Percentiles rank a stretch among this genome's conserved stretches.
These are phyloP conservation scores for Somion occarium DNA, from an alignment of 1,284 basidiomycete genomes.

Conservation along the genomic window DNA sequence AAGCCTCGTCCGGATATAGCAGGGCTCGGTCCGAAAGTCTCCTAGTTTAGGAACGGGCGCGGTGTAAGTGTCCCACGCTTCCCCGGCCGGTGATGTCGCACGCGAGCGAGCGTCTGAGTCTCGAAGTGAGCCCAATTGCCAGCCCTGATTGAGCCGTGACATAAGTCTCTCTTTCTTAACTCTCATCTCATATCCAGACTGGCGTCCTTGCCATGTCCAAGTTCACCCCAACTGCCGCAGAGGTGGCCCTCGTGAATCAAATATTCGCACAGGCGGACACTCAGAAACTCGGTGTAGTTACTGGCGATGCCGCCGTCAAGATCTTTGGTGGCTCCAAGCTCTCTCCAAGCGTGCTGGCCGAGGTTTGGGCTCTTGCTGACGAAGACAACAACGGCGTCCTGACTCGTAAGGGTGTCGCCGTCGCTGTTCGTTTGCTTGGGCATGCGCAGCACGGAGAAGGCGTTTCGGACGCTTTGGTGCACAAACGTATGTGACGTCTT, in stretches of 20 bases:
- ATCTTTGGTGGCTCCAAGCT: slow-evolving; percentile 80
- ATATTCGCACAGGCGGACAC: slow-evolving; percentile 69
- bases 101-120: neutral
- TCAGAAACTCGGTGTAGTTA: slow-evolving; percentile 77
- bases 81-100: neutral
- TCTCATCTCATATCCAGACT: neutral
- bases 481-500: slow-evolving; percentile 53
- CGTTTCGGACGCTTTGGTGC: slow-evolving; percentile 54
- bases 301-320: slow-evolving; percentile 81
- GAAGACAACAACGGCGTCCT: slow-evolving; percentile 91
- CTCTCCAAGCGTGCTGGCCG: slow-evolving; percentile 74
- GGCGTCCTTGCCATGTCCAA: slow-evolving; percentile 43
- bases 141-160: too few relatives aligned
- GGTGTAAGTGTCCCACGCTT: neutral
- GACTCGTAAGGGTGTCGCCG: slow-evolving; percentile 79
- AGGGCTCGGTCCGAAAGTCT: neutral
- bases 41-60: neutral
- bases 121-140: too few relatives aligned
- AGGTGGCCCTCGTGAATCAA: slow-evolving; percentile 62
- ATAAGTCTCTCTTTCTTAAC: slow-evolving; percentile 4
- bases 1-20: too few relatives aligned
- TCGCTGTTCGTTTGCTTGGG: slow-evolving; percentile 86
- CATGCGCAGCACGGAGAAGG: slow-evolving; percentile 88
- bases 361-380: slow-evolving; percentile 94
- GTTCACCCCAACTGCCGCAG: slow-evolving; percentile 63